Evolutionary conservation across 306 rosid genomes (phyloP).

Genomic region (Amphicarpaea edgeworthii): DNA sequence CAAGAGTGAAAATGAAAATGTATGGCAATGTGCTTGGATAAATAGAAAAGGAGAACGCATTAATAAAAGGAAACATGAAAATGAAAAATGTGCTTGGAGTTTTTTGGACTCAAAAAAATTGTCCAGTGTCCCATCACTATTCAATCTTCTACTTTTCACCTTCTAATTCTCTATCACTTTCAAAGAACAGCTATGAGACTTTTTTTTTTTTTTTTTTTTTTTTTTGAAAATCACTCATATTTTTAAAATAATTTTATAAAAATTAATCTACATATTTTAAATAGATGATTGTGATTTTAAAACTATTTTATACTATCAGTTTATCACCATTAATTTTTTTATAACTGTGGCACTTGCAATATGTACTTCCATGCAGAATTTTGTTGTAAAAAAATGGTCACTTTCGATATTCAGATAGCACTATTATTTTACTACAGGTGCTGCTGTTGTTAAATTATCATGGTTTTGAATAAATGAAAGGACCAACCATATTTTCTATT

Average conservation of each 20-base stretch:
- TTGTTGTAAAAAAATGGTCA: background rate
- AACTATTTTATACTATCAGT: too few relatives aligned
- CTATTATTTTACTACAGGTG: background rate
- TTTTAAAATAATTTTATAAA: too few relatives aligned
- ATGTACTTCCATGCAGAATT: slow-evolving; percentile 7
- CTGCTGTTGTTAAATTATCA: slow-evolving; percentile 25
- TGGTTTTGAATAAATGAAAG: slow-evolving; percentile 33
- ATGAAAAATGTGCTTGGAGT: slow-evolving; percentile 4
- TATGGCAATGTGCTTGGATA: background rate
- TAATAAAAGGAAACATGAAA: slow-evolving; percentile 11
- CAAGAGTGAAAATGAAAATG: background rate
- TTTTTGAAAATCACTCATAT: too few relatives aligned
- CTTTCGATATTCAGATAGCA: slow-evolving; percentile 5
- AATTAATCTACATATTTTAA: too few relatives aligned
- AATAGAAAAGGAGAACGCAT: background rate
- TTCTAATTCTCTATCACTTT: background rate
- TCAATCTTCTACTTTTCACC: background rate
- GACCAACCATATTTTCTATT: slow-evolving; percentile 13
- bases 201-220: too few relatives aligned
- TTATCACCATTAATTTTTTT: too few relatives aligned
- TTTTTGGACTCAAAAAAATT: background rate
- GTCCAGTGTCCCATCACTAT: slow-evolving; percentile 6
- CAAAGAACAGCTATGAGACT: too few relatives aligned
- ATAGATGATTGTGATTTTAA: too few relatives aligned
- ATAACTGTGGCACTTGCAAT: background rate